Percentiles rank a stretch among this genome's conserved stretches.
These are phyloP conservation scores for Saccharomyces hybrid DNA, from an alignment of 1,139 yeast species.

Conservation along the genomic window DNA sequence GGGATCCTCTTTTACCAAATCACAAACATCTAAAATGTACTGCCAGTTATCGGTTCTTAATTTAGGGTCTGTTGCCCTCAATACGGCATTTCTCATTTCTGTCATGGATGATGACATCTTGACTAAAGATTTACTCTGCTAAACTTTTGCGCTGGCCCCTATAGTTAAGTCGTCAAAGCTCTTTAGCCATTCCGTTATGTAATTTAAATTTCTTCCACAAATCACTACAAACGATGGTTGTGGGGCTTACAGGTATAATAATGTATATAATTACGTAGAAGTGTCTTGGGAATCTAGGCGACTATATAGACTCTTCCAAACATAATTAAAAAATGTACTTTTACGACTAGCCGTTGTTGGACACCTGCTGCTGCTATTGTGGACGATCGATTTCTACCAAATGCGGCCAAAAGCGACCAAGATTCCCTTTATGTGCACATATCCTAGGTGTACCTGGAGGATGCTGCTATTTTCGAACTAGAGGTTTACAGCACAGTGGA, in stretches of 20 bases:
- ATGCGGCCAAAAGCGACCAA: not conserved
- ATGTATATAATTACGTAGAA: not conserved
- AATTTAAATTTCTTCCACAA: not conserved
- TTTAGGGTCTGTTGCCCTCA: conserved; percentile 74
- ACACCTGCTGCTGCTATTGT: not conserved
- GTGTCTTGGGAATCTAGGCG: not conserved
- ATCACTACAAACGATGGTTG: not conserved
- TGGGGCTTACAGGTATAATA: not conserved
- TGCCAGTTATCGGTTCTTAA: conserved; percentile 82
- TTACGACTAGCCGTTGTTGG: not conserved
- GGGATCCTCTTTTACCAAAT: conserved; percentile 64
- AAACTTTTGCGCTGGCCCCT: not conserved
- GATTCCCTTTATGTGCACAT: not conserved
- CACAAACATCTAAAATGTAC: conserved; percentile 74
- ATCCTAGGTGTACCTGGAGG: not conserved
- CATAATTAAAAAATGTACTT: not conserved
- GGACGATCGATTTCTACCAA: not conserved
- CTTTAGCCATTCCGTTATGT: not conserved
- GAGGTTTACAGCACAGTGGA: not conserved
- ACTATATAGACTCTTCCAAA: not conserved
- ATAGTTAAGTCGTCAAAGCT: not conserved
- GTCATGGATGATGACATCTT: conserved; percentile 1
- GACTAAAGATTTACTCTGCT: not conserved
- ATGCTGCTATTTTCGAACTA: not conserved
- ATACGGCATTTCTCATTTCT: conserved; percentile 16